phyloP scores from a whole-genome alignment of 148 eudicot species.

The Bassia scoparia region DNA sequence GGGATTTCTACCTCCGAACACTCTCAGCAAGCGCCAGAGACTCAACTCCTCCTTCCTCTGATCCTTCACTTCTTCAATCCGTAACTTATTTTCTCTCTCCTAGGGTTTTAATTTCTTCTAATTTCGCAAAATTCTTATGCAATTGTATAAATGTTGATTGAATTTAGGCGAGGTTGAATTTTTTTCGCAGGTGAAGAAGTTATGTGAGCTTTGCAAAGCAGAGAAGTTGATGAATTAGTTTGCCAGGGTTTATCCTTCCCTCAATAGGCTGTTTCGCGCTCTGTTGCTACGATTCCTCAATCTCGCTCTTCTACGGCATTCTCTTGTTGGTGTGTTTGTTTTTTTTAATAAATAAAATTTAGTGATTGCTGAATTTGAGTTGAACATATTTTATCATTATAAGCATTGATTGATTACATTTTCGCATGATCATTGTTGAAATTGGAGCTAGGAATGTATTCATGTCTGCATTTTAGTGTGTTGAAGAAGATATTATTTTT shows the following conservation, averaged over 20 bases:
- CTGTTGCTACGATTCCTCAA: conserved; percentile 67
- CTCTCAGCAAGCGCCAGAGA: conserved; percentile 69
- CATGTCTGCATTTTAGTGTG: background rate
- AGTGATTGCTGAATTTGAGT: background rate
- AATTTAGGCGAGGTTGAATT: background rate
- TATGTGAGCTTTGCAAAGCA: conserved; percentile 62
- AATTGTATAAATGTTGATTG: background rate
- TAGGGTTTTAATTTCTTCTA: background rate
- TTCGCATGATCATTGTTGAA: background rate
- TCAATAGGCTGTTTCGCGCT: conserved; percentile 76
- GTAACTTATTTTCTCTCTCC: conserved; percentile 32
- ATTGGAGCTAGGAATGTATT: background rate
- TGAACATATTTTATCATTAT: background rate
- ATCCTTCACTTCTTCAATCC: conserved; percentile 69
- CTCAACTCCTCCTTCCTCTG: conserved; percentile 69
- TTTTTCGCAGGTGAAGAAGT: conserved; percentile 59
- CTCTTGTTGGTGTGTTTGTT: conserved; percentile 53
- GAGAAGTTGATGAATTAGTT: conserved; percentile 84
- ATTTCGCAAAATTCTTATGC: background rate
- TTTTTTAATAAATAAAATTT: too few species aligned
- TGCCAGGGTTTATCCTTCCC: conserved; percentile 88
- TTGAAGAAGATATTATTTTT: background rate
- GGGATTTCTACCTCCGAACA: conserved; percentile 67
- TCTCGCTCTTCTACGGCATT: conserved; percentile 61
- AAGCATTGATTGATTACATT: background rate